A percentile compares a stretch with the other conserved stretches of the same genome.
These are phyloP conservation scores for Aspergillus melleus DNA, from an alignment of 2,329 filamentous ascomycete genomes.

Conservation along the genomic window DNA sequence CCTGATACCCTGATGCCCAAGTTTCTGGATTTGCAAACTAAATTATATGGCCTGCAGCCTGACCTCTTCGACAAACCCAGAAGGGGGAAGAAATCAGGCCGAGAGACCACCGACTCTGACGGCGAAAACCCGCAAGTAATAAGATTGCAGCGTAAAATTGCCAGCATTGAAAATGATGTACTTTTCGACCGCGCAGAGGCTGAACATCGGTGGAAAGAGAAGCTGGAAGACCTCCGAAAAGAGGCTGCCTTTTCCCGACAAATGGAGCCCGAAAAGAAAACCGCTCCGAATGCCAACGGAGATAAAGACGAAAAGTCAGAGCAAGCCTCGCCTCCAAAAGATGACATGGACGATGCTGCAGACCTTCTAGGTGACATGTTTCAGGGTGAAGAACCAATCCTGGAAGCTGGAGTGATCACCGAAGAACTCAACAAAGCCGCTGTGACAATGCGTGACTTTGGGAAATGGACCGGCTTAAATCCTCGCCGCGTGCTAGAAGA, in stretches of 20 bases:
- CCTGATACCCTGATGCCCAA: conserved; percentile 72
- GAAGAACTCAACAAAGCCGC: conserved; percentile 23
- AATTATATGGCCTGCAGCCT: conserved; percentile 63
- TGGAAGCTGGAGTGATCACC: conserved; percentile 44
- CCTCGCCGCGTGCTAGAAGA: conserved; percentile 80
- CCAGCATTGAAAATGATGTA: conserved; percentile 74
- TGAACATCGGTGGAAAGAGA: conserved; percentile 64
- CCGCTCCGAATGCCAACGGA: conserved; percentile 52
- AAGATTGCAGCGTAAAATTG: conserved; percentile 71
- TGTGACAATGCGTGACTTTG: conserved; percentile 76
- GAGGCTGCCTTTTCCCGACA: conserved; percentile 48
- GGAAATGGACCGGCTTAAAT: conserved; percentile 73
- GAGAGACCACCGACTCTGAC: conserved; percentile 18
- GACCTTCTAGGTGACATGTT: conserved; percentile 61
- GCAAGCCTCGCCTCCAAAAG: conserved; percentile 11
- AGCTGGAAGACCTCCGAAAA: conserved; percentile 61
- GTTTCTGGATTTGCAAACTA: conserved; percentile 74
- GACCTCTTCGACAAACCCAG: conserved; percentile 47
- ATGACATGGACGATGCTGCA: conserved; percentile 39
- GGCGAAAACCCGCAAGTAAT: conserved; percentile 51
- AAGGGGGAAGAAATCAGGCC: conserved; percentile 44
- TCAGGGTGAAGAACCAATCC: conserved; percentile 42
- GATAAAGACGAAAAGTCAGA: conserved; percentile 41
- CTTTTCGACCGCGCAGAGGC: conserved; percentile 70
- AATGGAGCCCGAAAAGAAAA: conserved; percentile 21